Evolutionary conservation across 2,329 filamentous ascomycete genomes (phyloP).

Genomic region (Neurospora sp.): DNA sequence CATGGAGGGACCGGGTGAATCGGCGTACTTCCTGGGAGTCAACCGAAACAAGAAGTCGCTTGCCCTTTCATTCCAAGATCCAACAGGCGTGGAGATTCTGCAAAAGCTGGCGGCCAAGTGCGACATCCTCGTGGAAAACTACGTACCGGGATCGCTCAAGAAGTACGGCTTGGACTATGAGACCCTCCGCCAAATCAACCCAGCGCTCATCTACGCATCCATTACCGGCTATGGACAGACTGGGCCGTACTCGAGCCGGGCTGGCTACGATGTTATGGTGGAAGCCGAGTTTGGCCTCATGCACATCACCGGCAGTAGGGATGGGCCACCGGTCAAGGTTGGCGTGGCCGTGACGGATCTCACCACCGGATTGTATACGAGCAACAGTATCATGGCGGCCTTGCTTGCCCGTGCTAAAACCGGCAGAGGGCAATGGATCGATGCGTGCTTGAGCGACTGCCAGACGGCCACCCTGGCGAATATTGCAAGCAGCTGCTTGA

Average conservation of each 20-base stretch:
- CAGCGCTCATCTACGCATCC: conserved; percentile 81
- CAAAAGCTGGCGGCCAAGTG: conserved; percentile 76
- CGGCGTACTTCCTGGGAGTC: conserved; percentile 85
- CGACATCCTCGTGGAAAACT: conserved; percentile 94
- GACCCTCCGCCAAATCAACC: conserved; percentile 72
- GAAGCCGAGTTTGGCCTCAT: conserved; percentile 97
- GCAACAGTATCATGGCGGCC: conserved; percentile 91
- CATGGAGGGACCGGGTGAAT: conserved; percentile 69
- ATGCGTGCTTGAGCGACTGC: conserved; percentile 84
- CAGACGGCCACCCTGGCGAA: conserved; percentile 94
- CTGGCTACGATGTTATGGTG: conserved; percentile 98
- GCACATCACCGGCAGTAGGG: conserved; percentile 88
- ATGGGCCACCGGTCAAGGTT: conserved; percentile 91
- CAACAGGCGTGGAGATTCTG: conserved; percentile 73
- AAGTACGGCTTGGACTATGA: conserved; percentile 90
- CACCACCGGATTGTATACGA: conserved; percentile 90
- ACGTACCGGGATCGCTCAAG: conserved; percentile 77
- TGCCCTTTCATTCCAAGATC: conserved; percentile 81
- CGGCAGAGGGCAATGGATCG: conserved; percentile 81
- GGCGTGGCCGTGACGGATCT: conserved; percentile 95
- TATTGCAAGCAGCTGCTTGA: conserved; percentile 82
- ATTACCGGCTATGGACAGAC: conserved; percentile 97
- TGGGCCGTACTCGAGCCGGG: conserved; percentile 75
- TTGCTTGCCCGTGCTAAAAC: conserved; percentile 66
- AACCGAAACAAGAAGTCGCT: conserved; percentile 97